Conservation (phyloP, 106 monocot species). For the Dendrobium officinale region DNA sequence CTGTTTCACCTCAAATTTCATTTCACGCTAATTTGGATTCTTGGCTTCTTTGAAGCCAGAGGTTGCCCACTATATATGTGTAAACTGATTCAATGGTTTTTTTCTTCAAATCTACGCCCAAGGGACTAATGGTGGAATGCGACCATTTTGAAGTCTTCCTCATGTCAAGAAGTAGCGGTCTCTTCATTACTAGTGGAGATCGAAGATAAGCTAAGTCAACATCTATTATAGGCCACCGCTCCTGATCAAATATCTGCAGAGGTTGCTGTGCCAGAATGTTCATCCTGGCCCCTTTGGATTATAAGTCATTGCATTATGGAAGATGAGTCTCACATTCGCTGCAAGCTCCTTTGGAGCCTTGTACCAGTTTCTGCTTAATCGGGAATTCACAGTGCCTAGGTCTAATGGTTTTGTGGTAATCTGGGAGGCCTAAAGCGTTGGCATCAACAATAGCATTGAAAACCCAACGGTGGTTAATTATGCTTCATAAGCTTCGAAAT, state of each 20-base stretch:
- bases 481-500: conserved; percentile 78
- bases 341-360: conserved; percentile 71
- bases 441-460: conserved; percentile 82
- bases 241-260: conserved; percentile 51
- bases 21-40: conserved; percentile 62
- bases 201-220: conserved; percentile 33
- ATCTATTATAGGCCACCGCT: conserved; percentile 62
- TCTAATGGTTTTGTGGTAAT: conserved; percentile 81
- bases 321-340: conserved; percentile 91
- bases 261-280: conserved; percentile 78
- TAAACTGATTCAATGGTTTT: conserved; percentile 18
- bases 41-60: conserved; percentile 54
- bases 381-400: conserved; percentile 64
- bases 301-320: conserved; percentile 85
- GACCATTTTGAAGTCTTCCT: conserved; percentile 51
- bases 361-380: conserved; percentile 66
- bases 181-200: conserved; percentile 19
- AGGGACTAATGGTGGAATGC: conserved; percentile 34
- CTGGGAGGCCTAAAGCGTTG: conserved; percentile 57
- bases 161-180: conserved; percentile 33
- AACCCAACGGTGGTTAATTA: conserved; percentile 57
- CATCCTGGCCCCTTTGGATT: conserved; percentile 83
- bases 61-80: conserved; percentile 10
- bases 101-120: conserved; percentile 23
- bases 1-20: conserved; percentile 63